Evolutionary conservation across 208 protist genomes (phyloP), one percentile per base, ranked within the genome.

Genomic region (Phytomonas sp.): DNA sequence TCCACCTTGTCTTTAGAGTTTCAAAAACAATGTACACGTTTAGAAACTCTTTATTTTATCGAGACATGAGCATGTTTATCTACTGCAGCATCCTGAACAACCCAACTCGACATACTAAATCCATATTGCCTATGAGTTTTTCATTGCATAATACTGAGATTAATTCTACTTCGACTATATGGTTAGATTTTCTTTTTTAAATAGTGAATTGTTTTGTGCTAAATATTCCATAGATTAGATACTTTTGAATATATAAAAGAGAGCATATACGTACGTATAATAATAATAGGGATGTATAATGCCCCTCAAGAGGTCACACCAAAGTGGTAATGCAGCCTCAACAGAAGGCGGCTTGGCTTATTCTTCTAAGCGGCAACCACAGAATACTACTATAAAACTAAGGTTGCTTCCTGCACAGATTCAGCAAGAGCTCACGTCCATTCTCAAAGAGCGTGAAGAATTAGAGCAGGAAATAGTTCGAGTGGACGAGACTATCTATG

Each of bases 401-500:
- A 49, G 40, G 12, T 71, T 70, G 16, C 63, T 82, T 4, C 63
- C 74, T 33, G 62, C 73, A 10, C 31, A 63, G 0, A 69, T 66
- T 34, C 71, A 75, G 66, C 23, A 77, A 7, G 73, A 86, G 62
- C 70, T 92, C 37, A 66, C 77, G 29, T 23, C 72, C 42, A 73
- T 92, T 16, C 71, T 75, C 42, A 37, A 72, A 29, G 73, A 75
- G 26, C 82, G 88, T 5, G 85, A 89, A 63, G 59, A 68, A 0
- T 45, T 88, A 5, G 88, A 91, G 71, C 23, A 19, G 12, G 69
- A 63, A 5, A 40, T 94, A 34, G 76, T 79, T 23, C 66, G 66
- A 0, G 36, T 86, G 40, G 86, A 94, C 60, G 66, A 81, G n/a
- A 67, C 73, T 12, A 77, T 94, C 8, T 94, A 92, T 65, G 79